Base-by-base conservation (phyloP, 305 asterid species). In the Fraxinus paxiana region DNA sequence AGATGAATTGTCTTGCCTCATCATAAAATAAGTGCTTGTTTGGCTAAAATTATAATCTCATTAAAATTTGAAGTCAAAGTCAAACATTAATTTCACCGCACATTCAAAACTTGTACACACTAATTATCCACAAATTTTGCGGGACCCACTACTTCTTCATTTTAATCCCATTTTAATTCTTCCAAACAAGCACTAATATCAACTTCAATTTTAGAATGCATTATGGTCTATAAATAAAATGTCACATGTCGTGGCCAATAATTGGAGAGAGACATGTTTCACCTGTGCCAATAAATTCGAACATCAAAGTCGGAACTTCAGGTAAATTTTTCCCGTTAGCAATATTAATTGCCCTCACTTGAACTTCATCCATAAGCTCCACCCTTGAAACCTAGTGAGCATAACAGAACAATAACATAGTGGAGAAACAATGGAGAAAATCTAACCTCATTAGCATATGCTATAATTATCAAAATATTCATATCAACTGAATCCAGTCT, bases 241-340 rank as follows among this genome's bases (percentile, higher is more conserved):
- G 20, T 0, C 74, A 15, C 15, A 22, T 12, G 73, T 15, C 15
- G 10, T 5, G 41, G 74, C 35, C 72, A 63, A 22, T 63, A 63
- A 63, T 63, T 24, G 72, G 38, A 13, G 15, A 20, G 56, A 70
- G 46, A 56, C 82, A 65, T 35, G 31, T 28, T 81, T 88, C 80
- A 93, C 97, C 99, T 91, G 98, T 95, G 90, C 99, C 99, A 73
- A 96, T 88, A 86, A 94, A 92, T 89, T 96, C 98, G 84, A 92
- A 90, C 98, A 96, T 91, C 90, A 96, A 89, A 73, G 99, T 96
- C 17, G 99, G 99, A 83, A 85, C 89, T 89, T 94, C 99, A 26
- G 99, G 98, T 83, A 96, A 88, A 51, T 81, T 86, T 90, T 94
- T 92, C 82, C 94, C 98, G 77, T 96, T 96, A 73, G 97, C 99